Base-by-base conservation (phyloP, 768 basidiomycete species). In the Pilatotrama ljubarskyi region DNA sequence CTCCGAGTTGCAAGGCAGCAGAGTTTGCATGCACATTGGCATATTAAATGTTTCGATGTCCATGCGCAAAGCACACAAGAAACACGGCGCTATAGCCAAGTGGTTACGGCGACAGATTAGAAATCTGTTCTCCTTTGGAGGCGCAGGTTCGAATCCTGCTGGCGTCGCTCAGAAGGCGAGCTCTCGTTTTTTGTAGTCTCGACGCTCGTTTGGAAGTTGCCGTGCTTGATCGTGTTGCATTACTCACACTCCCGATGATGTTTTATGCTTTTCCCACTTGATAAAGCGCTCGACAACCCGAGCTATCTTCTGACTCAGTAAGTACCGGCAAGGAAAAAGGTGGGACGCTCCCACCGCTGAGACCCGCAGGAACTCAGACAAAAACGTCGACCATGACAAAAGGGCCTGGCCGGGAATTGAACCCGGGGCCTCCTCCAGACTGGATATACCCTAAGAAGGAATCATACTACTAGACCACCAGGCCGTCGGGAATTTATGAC, bases 351-450 rank as follows among this genome's bases (percentile, higher is more conserved):
- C n/a, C n/a, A n/a, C n/a, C n/a, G n/a, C n/a, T n/a, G n/a, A n/a
- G n/a, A n/a, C n/a, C n/a, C n/a, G n/a, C n/a, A n/a, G n/a, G n/a
- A n/a, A n/a, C n/a, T n/a, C n/a, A n/a, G n/a, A n/a, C n/a, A n/a
- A n/a, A 32, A 10, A 17, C 46, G 7, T 26, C 1, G 24, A 20
- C 22, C 4, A 17, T 18, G 6, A 3, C 40, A 57, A 57, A 58
- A 55, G 59, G 59, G 59, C 59, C 59, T 60, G 80, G 82, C 85
- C 82, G 86, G 86, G 87, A 87, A 87, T 89, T 87, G 87, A 90
- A 88, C 87, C 86, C 86, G 82, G 86, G 85, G 87, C 88, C 87
- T 88, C 86, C 86, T 87, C 86, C 82, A 86, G 18, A 22, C 46
- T 26, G 17, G n/a, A 38, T 8, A 11, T 29, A 46, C 58, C 58